These are phyloP conservation scores for Neospermospora avenae DNA, from an alignment of 2,329 filamentous ascomycete genomes.

Conservation along the genomic window DNA sequence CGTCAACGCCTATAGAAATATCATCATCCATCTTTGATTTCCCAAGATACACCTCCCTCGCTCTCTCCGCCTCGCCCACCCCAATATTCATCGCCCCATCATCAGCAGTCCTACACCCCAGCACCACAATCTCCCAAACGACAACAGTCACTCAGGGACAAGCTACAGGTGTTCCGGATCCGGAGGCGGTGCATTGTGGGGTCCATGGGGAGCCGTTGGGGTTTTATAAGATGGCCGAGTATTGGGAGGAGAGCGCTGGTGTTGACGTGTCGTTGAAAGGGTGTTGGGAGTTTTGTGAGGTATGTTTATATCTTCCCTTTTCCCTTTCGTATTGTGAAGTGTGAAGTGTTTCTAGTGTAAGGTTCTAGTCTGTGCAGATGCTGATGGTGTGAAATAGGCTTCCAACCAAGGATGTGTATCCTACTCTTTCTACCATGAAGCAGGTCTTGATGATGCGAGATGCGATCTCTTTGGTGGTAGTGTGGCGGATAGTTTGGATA, in stretches of 20 bases:
- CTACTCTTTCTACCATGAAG: constrained; percentile 26
- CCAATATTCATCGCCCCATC: constrained; percentile 33
- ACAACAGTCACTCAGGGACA: constrained; percentile 33
- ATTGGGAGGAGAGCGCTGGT: constrained; percentile 35
- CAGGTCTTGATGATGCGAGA: constrained; percentile 19
- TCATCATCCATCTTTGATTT: not conserved
- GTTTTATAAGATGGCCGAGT: constrained; percentile 40
- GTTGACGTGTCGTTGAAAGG: constrained; percentile 39
- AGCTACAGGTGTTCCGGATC: constrained; percentile 34
- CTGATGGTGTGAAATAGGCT: constrained; percentile 16
- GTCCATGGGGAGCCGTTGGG: constrained; percentile 38
- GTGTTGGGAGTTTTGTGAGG: constrained; percentile 43
- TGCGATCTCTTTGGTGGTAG: constrained; percentile 28
- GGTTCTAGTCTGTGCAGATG: too few relatives aligned
- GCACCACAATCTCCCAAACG: constrained; percentile 30
- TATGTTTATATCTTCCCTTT: constrained; percentile 10
- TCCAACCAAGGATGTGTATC: constrained; percentile 19
- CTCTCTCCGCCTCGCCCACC: constrained; percentile 28
- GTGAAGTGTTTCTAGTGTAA: too few relatives aligned
- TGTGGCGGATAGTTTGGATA: constrained; percentile 25
- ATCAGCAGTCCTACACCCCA: constrained; percentile 28
- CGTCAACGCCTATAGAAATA: not conserved
- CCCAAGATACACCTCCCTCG: too few relatives aligned
- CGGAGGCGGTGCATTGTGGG: constrained; percentile 38
- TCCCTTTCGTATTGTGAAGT: too few relatives aligned